phyloP scores from a whole-genome alignment of 2,329 filamentous ascomycete species.

The Fusarium protoensiforme region DNA sequence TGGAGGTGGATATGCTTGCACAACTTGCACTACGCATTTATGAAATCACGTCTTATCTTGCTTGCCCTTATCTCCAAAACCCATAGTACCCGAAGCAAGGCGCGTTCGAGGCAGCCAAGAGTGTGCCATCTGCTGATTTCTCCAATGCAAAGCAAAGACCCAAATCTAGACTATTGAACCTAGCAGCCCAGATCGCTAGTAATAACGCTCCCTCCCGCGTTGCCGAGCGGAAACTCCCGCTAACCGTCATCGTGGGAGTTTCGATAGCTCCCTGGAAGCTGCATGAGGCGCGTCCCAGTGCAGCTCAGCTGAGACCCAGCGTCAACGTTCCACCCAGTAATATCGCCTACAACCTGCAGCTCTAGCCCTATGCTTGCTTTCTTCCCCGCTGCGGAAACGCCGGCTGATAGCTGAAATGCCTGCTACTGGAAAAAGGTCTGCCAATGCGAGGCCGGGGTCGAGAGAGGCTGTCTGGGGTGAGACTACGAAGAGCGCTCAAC shows the following conservation, averaged over 20 bases:
- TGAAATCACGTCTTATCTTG: background rate
- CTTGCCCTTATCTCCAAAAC: background rate
- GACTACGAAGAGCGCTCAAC: background rate
- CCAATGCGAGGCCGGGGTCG: background rate
- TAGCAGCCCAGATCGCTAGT: background rate
- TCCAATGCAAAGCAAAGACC: background rate
- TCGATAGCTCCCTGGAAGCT: background rate
- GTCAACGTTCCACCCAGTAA: background rate
- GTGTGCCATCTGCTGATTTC: background rate
- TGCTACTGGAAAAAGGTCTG: background rate
- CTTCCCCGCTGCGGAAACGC: background rate
- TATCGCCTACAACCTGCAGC: background rate
- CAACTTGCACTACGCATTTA: background rate
- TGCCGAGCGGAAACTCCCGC: background rate
- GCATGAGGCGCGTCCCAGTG: background rate
- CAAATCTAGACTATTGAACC: background rate
- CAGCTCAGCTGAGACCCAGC: background rate
- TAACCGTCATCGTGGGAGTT: background rate
- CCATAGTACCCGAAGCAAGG: background rate
- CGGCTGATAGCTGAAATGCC: background rate
- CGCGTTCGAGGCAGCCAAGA: background rate
- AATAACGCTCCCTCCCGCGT: background rate
- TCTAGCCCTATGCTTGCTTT: background rate
- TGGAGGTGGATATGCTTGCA: background rate
- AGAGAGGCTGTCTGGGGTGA: background rate